phyloP scores from a whole-genome alignment of 192 early-diverging fungal species.

The Podila minutissima region DNA sequence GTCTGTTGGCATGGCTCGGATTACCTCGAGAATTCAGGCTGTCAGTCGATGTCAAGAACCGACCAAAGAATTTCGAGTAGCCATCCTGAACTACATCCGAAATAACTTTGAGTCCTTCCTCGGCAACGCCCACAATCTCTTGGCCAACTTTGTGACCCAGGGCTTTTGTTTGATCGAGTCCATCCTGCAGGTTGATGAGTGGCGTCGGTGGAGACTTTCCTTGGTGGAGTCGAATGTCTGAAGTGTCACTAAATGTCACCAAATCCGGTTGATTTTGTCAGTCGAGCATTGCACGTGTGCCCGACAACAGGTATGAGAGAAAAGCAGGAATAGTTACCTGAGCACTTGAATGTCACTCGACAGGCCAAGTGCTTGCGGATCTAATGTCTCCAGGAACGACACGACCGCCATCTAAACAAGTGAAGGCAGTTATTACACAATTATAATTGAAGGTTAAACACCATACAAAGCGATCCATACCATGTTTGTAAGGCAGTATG shows the following conservation, averaged over 20 bases:
- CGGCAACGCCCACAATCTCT: slow-evolving; percentile 46
- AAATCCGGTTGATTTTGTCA: background rate
- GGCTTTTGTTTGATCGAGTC: slow-evolving; percentile 31
- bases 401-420: slow-evolving; percentile 55
- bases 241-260: slow-evolving; percentile 19
- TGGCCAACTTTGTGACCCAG: slow-evolving; percentile 45
- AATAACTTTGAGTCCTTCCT: slow-evolving; percentile 53
- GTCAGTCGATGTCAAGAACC: slow-evolving; percentile 43
- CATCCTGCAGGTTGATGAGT: slow-evolving; percentile 30
- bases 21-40: background rate
- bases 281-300: slow-evolving; percentile 24
- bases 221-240: slow-evolving; percentile 23
- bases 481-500: slow-evolving; percentile 64
- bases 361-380: slow-evolving; percentile 55
- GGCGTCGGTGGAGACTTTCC: slow-evolving; percentile 2
- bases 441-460: no score
- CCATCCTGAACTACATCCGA: slow-evolving; percentile 61
- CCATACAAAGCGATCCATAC: slow-evolving; percentile 13
- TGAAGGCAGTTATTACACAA: background rate
- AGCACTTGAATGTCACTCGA: slow-evolving; percentile 54
- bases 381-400: slow-evolving; percentile 57
- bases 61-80: slow-evolving; percentile 56
- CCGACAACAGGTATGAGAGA: background rate
- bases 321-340: slow-evolving; percentile 40
- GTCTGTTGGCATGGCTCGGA: slow-evolving; percentile 2